Conservation (phyloP, 2,329 filamentous ascomycete genomes). For the Domatiomyces globalis region DNA sequence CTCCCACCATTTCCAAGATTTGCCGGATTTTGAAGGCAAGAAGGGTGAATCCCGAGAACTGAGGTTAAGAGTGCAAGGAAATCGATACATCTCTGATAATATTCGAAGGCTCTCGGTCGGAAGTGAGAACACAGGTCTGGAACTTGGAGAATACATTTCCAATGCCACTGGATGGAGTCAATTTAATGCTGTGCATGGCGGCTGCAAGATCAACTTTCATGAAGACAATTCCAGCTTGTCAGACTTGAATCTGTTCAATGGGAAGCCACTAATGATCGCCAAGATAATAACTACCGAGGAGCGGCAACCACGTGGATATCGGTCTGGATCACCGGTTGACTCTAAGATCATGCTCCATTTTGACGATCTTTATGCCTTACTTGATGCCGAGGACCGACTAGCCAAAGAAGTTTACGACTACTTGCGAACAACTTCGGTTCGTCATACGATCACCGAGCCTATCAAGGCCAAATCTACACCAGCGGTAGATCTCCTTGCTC, state of each 20-base stretch:
- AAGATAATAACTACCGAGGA: conserved; percentile 17
- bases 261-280: background rate
- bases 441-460: conserved; percentile 45
- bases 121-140: conserved; percentile 53
- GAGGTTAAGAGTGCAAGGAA: conserved; percentile 9
- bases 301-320: conserved; percentile 31
- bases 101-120: conserved; percentile 40
- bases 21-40: conserved; percentile 27
- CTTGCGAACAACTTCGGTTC: conserved; percentile 53
- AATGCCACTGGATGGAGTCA: conserved; percentile 61
- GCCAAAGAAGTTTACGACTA: conserved; percentile 60
- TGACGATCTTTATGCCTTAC: conserved; percentile 65
- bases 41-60: conserved; percentile 34
- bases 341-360: conserved; percentile 70
- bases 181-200: conserved; percentile 50
- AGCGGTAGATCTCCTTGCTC: conserved; percentile 51
- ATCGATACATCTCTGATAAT: conserved; percentile 6
- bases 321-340: conserved; percentile 45
- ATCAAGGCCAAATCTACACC: conserved; percentile 42
- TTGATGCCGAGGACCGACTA: conserved; percentile 57
- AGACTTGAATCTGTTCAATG: conserved; percentile 28
- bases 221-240: conserved; percentile 11
- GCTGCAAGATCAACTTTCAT: conserved; percentile 9
- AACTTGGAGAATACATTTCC: conserved; percentile 53
- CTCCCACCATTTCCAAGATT: conserved; percentile 39